A percentile compares a stretch with the other conserved stretches of the same genome.
Evolutionary conservation across 2,329 filamentous ascomycete species (phyloP).

Genomic region (Rhinocladiella mackenziei): DNA sequence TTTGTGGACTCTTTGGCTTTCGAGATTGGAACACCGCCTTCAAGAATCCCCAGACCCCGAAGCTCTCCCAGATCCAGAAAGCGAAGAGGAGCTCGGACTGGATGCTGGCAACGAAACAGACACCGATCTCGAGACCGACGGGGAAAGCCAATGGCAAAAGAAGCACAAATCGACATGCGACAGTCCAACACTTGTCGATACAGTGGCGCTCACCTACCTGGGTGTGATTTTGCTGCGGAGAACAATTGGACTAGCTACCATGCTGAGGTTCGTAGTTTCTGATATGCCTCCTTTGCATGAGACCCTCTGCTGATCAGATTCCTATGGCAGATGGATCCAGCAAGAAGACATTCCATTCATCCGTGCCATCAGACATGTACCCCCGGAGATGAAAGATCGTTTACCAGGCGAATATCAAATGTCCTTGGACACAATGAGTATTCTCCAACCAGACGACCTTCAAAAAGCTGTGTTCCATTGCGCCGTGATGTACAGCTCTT

Average conservation of each 20-base stretch:
- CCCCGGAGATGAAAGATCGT: slow-evolving; percentile 43
- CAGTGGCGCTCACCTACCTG: slow-evolving; percentile 74
- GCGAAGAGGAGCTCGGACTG: slow-evolving; percentile 8
- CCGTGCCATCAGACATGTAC: slow-evolving; percentile 51
- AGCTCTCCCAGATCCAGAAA: not conserved
- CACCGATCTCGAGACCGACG: slow-evolving; percentile 24
- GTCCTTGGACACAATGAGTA: slow-evolving; percentile 40
- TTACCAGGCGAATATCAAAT: slow-evolving; percentile 41
- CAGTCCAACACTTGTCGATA: slow-evolving; percentile 66
- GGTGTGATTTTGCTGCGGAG: slow-evolving; percentile 70
- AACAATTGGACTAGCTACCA: slow-evolving; percentile 69
- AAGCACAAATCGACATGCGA: slow-evolving; percentile 36
- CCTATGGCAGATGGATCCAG: slow-evolving; percentile 57
- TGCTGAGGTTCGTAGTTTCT: slow-evolving; percentile 47
- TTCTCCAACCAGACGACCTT: slow-evolving; percentile 54
- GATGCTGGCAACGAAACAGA: slow-evolving; percentile 40
- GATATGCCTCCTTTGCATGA: not conserved
- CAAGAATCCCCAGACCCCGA: slow-evolving; percentile 19
- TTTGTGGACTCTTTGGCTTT: slow-evolving; percentile 75
- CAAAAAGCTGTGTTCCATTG: slow-evolving; percentile 62
- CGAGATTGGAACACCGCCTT: slow-evolving; percentile 44
- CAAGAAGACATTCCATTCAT: slow-evolving; percentile 68
- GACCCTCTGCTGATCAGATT: slow-evolving; percentile 19
- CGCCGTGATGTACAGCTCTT: slow-evolving; percentile 59
- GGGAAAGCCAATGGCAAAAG: slow-evolving; percentile 33